Conservation (phyloP, 1,284 basidiomycete species). For the Somion occarium region DNA sequence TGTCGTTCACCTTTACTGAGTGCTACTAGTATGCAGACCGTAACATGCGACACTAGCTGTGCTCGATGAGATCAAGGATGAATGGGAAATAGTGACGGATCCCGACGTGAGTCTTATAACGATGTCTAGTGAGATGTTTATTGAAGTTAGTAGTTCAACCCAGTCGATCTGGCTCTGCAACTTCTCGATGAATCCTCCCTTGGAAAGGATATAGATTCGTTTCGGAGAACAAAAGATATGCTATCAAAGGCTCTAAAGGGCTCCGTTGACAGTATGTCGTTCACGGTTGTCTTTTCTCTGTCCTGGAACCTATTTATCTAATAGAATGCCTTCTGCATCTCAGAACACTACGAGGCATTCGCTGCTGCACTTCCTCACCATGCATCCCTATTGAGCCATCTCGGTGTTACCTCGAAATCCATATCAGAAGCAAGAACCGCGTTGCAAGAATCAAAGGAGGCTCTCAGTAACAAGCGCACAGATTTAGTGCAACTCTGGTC, state of each 20-base stretch:
- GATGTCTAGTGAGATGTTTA: conserved; percentile 9
- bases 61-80: conserved; percentile 79
- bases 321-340: conserved; percentile 6
- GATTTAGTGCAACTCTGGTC: conserved; percentile 86
- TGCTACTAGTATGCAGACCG: not conserved
- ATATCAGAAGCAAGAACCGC: conserved; percentile 66
- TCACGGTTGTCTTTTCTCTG: conserved; percentile 2
- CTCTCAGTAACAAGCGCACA: conserved; percentile 71
- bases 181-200: conserved; percentile 69
- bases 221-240: conserved; percentile 69
- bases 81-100: conserved; percentile 87
- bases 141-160: conserved; percentile 68
- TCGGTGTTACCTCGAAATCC: conserved; percentile 69
- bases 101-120: conserved; percentile 58
- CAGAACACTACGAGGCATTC: conserved; percentile 89
- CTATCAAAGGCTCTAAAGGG: conserved; percentile 76
- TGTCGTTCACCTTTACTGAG: not conserved
- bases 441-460: conserved; percentile 78
- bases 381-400: conserved; percentile 65
- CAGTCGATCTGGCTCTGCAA: conserved; percentile 85
- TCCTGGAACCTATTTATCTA: not conserved
- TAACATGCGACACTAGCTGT: conserved; percentile 47
- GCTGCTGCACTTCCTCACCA: conserved; percentile 89
- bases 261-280: conserved; percentile 69
- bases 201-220: conserved; percentile 71